These are phyloP conservation scores for Boletus albobrunnescens DNA, from an alignment of 1,284 basidiomycete species.

Conservation along the genomic window DNA sequence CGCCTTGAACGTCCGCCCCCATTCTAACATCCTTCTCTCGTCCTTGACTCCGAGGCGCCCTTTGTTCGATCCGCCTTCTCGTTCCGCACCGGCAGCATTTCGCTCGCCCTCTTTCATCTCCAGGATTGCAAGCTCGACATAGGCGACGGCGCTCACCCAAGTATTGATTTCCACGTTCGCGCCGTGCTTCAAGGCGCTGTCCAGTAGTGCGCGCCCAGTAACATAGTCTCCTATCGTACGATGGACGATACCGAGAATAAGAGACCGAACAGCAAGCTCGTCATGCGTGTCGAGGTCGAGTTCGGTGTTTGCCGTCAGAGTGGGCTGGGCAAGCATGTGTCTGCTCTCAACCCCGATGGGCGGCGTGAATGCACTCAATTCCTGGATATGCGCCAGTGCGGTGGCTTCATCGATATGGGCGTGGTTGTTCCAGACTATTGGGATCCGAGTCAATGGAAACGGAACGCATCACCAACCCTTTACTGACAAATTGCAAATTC, in stretches of 20 bases:
- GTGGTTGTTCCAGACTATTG: constrained; percentile 70
- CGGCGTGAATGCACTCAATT: constrained; percentile 47
- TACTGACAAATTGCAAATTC: constrained; percentile 59
- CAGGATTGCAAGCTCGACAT: constrained; percentile 65
- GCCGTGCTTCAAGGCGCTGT: constrained; percentile 46
- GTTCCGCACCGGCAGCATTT: constrained; percentile 17
- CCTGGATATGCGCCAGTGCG: constrained; percentile 53
- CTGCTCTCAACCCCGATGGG: constrained; percentile 37
- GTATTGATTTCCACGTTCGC: constrained; percentile 44
- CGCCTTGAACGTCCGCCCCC: constrained; percentile 45
- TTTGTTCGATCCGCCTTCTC: neutral
- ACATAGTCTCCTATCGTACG: constrained; percentile 50
- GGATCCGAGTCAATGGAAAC: constrained; percentile 2
- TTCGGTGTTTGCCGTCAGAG: constrained; percentile 4
- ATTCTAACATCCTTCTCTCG: constrained; percentile 31
- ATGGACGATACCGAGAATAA: constrained; percentile 64
- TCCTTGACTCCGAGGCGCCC: constrained; percentile 7
- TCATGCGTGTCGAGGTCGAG: constrained; percentile 63
- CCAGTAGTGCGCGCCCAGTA: constrained; percentile 47
- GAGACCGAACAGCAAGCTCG: constrained; percentile 62
- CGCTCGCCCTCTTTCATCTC: constrained; percentile 55
- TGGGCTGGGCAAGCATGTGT: constrained; percentile 22
- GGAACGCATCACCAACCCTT: neutral
- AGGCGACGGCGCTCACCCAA: constrained; percentile 62
- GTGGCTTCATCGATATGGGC: constrained; percentile 48